Percentiles rank a stretch among this genome's conserved stretches.
Conservation (phyloP, 2,329 filamentous ascomycete genomes). For the Colletotrichum horii region DNA sequence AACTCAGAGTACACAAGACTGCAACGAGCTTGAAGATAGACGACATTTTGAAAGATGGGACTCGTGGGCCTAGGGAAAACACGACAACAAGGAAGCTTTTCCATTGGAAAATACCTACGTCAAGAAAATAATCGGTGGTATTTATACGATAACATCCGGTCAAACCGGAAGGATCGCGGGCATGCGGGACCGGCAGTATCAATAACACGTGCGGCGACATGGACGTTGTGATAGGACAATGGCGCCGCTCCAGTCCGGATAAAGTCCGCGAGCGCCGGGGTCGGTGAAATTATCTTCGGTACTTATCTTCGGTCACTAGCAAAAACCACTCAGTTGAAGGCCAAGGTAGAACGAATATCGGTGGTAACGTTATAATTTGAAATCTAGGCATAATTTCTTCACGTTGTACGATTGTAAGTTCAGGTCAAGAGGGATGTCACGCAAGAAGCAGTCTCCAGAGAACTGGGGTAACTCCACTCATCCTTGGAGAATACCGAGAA, state of each 20-base stretch:
- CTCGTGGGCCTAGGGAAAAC: neutral
- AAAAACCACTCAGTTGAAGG: neutral
- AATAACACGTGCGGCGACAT: neutral
- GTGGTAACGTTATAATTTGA: neutral
- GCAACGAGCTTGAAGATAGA: neutral
- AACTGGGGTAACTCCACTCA: neutral
- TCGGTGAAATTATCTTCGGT: neutral
- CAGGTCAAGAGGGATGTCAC: neutral
- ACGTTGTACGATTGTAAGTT: accelerated
- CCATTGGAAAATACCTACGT: neutral
- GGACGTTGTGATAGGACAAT: neutral
- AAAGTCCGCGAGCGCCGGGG: neutral
- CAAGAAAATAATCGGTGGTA: neutral
- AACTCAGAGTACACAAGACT: neutral
- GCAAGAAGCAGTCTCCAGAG: neutral
- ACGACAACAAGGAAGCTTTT: neutral
- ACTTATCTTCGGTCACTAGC: neutral
- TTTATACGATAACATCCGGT: neutral
- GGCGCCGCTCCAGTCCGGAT: neutral
- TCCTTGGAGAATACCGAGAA: neutral
- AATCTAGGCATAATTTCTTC: neutral
- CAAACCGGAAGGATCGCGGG: neutral
- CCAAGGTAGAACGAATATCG: accelerated
- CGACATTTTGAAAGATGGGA: neutral
- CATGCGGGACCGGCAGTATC: neutral